Percentiles rank a stretch among this genome's conserved stretches.
Conservation (phyloP, 73 alveolate genomes). For the Effrenium voratum region DNA sequence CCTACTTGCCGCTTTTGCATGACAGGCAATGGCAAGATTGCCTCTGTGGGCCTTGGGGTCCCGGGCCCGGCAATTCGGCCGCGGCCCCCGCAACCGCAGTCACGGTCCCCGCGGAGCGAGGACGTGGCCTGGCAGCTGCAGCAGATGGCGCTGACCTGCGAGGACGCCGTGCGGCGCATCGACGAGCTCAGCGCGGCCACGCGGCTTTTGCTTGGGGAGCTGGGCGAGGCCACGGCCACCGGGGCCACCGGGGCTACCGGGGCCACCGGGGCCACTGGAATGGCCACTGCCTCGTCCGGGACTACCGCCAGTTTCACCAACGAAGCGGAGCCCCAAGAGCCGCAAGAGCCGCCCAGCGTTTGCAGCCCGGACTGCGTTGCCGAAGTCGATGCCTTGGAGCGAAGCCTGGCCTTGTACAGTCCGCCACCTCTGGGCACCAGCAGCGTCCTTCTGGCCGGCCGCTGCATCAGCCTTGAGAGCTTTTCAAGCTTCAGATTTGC, state of each 20-base stretch:
- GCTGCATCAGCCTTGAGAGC: conserved; percentile 24
- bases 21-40: no score
- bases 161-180: conserved; percentile 75
- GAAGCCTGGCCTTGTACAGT: not conserved
- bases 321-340: not conserved
- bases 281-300: no score
- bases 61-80: no score
- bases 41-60: no score
- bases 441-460: conserved; percentile 37
- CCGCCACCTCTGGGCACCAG: conserved; percentile 46
- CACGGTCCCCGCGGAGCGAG: not conserved
- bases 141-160: conserved; percentile 78
- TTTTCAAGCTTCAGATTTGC: conserved; percentile 21
- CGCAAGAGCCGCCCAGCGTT: conserved; percentile 7
- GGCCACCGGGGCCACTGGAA: not conserved
- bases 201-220: conserved; percentile 41
- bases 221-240: not conserved
- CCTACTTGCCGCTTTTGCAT: no score
- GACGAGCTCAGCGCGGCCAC: conserved; percentile 58
- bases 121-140: conserved; percentile 41
- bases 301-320: no score
- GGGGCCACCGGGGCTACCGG: not conserved
- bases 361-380: not conserved
- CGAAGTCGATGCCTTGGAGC: not conserved
- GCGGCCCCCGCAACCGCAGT: no score